Evolutionary conservation across 1,284 basidiomycete genomes (phyloP).

Genomic region (Tylopilus sp.): DNA sequence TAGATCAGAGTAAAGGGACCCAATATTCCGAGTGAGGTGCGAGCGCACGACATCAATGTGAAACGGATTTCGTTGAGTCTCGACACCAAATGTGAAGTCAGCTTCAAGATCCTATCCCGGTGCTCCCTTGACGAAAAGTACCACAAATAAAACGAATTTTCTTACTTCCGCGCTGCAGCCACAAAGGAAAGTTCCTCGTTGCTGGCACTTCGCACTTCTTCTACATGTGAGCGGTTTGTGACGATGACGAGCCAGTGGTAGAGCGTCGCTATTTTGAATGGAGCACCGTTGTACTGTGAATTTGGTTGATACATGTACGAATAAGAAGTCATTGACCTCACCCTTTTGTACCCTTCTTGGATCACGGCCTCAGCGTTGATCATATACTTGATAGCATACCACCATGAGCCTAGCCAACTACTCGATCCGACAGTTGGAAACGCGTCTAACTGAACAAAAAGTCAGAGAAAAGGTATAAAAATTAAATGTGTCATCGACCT

Average conservation of each 20-base stretch:
- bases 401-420: conserved; percentile 26
- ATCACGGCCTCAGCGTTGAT: conserved; percentile 1
- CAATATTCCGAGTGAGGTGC: conserved; percentile 30
- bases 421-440: background rate
- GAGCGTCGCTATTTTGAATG: conserved; percentile 54
- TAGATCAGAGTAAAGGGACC: background rate
- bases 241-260: conserved; percentile 54
- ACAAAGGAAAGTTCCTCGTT: conserved; percentile 49
- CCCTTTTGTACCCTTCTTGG: conserved; percentile 31
- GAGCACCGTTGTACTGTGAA: conserved; percentile 44
- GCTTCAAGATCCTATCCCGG: conserved; percentile 28
- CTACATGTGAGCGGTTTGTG: conserved; percentile 45
- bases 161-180: conserved; percentile 29
- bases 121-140: background rate
- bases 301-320: too few species aligned
- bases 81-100: conserved; percentile 42
- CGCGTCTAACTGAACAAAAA: too few species aligned
- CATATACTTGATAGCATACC: conserved; percentile 18
- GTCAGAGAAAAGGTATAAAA: too few species aligned
- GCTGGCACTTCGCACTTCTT: conserved; percentile 47
- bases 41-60: conserved; percentile 37
- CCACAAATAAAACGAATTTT: too few species aligned
- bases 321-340: background rate
- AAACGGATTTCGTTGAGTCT: conserved; percentile 37
- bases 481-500: background rate